Evolutionary conservation across 1,284 basidiomycete genomes (phyloP).

Genomic region (Salmacisia buchloeana): DNA sequence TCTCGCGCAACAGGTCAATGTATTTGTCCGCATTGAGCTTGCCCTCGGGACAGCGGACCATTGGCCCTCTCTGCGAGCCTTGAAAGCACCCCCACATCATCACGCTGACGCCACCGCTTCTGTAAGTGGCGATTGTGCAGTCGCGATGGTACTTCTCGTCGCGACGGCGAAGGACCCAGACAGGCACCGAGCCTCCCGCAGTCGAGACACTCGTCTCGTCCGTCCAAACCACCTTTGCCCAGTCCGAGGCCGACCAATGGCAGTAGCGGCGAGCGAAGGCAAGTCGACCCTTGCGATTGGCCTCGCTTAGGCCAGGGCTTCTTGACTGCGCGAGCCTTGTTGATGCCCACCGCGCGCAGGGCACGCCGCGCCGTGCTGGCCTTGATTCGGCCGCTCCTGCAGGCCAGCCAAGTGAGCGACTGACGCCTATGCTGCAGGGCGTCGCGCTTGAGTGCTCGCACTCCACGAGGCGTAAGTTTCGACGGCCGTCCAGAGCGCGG

Average conservation of each 20-base stretch:
- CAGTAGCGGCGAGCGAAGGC: neutral
- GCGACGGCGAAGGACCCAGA: neutral
- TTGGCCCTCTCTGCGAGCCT: neutral
- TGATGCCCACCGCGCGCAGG: neutral
- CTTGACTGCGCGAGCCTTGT: neutral
- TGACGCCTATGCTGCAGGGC: no score
- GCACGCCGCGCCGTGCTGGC: neutral
- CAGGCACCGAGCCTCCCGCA: neutral
- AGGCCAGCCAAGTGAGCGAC: neutral
- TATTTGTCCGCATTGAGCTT: neutral
- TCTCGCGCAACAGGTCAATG: neutral
- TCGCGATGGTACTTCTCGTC: neutral
- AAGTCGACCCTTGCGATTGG: neutral
- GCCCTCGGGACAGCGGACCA: neutral
- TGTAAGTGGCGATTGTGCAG: neutral
- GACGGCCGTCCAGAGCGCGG: no score
- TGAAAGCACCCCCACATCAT: conserved; percentile 1
- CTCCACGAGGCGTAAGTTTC: no score
- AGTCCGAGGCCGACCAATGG: neutral
- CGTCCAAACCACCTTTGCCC: neutral
- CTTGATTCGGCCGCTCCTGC: neutral
- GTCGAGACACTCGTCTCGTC: neutral
- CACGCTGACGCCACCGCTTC: neutral
- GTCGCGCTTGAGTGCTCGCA: no score
- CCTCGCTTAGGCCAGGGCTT: neutral